phyloP scores from a whole-genome alignment of 192 early-diverging fungal species.

The Rhizophagus clarus region DNA sequence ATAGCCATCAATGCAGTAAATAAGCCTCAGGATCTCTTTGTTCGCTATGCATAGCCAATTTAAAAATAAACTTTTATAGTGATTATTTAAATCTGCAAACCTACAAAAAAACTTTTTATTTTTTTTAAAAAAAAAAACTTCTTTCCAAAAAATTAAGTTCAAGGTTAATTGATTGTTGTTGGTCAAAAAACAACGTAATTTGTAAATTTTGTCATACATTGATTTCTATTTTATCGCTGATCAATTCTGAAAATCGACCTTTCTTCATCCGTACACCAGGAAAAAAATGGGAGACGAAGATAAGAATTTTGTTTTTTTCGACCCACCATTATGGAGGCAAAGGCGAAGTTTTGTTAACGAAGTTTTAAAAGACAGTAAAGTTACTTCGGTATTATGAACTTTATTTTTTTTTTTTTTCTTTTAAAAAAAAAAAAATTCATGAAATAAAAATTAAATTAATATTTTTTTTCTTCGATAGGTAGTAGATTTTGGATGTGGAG shows the following conservation, averaged over 20 bases:
- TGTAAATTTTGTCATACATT: no score
- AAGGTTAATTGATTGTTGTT: no score
- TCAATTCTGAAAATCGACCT: not conserved
- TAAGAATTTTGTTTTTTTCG: constrained; percentile 21
- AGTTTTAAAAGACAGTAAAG: constrained; percentile 51
- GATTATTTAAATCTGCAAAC: no score
- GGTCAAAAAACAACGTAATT: no score
- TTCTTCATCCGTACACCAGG: not conserved
- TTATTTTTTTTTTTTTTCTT: not conserved
- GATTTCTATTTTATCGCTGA: no score
- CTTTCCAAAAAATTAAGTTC: no score
- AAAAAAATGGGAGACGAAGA: constrained; percentile 9
- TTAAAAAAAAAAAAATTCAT: not conserved
- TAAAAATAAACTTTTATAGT: no score
- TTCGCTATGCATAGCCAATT: no score
- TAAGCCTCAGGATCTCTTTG: no score
- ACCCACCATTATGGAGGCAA: constrained; percentile 84
- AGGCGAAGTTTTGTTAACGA: constrained; percentile 64
- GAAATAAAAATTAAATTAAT: not conserved
- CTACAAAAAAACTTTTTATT: no score
- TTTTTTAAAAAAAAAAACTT: no score
- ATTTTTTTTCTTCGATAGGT: constrained; percentile 45
- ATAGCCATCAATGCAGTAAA: no score
- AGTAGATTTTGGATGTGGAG: constrained; percentile 90
- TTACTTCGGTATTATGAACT: constrained; percentile 47